Base-by-base conservation (phyloP, 805 yeast genomes). In the Priceomyces medius region DNA sequence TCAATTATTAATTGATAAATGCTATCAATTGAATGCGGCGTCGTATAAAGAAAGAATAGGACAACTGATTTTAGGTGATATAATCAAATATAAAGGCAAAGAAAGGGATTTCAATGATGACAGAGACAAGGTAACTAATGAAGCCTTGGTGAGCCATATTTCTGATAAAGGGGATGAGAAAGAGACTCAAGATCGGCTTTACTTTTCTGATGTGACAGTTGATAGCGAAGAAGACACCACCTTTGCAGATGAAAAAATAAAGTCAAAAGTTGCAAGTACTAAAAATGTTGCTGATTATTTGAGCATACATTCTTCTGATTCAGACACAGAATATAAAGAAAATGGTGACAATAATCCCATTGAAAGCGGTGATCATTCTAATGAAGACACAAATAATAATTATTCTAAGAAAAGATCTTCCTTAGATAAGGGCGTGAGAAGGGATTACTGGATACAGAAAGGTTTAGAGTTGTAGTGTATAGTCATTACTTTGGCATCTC, bases 41-140 rank as follows among this genome's bases (percentile, higher is more conserved):
- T 68, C 86, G 0, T 84, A 82, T 54, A 83, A 79, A 52, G 73
- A 77, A 40, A 66, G 96, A 44, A 51, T 80, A 5, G 90, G 88
- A 0, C 79, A 77, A 60, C 83, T 88, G 50, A 81, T 88, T 5
- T 64, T 88, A 41, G 96, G 95, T 2, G 86, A 84, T 47, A 83
- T 87, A 12, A 85, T 88, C 45, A 81, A 79, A 53, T 83, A 80
- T 56, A 78, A 74, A 44, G 95, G 95, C 7, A 79, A 79, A 48
- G 80, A 76, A 50, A 70, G 96, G 58, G 88, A 85, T 56, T 86
- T 86, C 57, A 79, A 77, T 38, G 93, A 86, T 61, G 91, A 85
- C 44, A 73, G 95, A 59, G 66, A 63, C 31, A 63, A 75, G 44
- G 86, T 84, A 2, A 58, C 66, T 3, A 85, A 85, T 58, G 76